phyloP scores from a whole-genome alignment of 768 basidiomycete genomes.

The Auricularia heimuer region DNA sequence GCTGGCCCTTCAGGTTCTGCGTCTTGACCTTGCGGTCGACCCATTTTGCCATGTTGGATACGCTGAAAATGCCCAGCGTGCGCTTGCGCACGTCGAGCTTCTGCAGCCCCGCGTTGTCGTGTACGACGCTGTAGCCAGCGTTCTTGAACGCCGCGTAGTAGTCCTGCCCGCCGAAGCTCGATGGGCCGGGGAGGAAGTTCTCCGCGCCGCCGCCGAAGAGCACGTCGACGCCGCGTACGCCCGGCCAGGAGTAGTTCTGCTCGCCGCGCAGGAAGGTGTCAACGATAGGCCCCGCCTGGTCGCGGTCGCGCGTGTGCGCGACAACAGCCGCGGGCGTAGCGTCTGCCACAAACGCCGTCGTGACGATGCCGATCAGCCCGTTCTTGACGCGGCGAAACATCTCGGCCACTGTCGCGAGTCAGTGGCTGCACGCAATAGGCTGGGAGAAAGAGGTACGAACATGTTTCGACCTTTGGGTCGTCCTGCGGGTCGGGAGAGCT shows the following conservation, averaged over 20 bases:
- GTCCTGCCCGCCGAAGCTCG: conserved; percentile 13
- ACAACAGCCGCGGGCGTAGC: conserved; percentile 26
- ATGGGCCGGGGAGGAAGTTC: conserved; percentile 20
- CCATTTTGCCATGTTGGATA: conserved; percentile 26
- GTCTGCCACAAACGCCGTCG: conserved; percentile 27
- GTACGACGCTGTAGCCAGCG: conserved; percentile 21
- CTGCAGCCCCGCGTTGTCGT: conserved; percentile 22
- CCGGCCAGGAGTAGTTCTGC: conserved; percentile 23
- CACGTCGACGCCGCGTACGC: conserved; percentile 20
- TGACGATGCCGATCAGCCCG: conserved; percentile 27
- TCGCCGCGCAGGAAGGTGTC: conserved; percentile 24
- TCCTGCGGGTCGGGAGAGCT: conserved; percentile 18
- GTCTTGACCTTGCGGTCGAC: conserved; percentile 27
- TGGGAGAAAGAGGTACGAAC: not conserved
- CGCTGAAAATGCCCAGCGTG: conserved; percentile 25
- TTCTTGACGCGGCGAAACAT: conserved; percentile 20
- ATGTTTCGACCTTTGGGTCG: conserved; percentile 26
- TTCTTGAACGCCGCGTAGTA: conserved; percentile 15
- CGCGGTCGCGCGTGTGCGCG: conserved; percentile 19
- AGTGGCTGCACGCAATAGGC: not conserved
- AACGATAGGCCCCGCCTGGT: conserved; percentile 23
- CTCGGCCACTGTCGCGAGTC: conserved; percentile 15
- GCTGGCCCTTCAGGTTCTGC: conserved; percentile 12
- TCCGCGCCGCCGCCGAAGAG: conserved; percentile 26
- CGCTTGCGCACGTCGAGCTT: conserved; percentile 18